Evolutionary conservation across 83 land plant species (phyloP).

Genomic region (Thuja plicata): DNA sequence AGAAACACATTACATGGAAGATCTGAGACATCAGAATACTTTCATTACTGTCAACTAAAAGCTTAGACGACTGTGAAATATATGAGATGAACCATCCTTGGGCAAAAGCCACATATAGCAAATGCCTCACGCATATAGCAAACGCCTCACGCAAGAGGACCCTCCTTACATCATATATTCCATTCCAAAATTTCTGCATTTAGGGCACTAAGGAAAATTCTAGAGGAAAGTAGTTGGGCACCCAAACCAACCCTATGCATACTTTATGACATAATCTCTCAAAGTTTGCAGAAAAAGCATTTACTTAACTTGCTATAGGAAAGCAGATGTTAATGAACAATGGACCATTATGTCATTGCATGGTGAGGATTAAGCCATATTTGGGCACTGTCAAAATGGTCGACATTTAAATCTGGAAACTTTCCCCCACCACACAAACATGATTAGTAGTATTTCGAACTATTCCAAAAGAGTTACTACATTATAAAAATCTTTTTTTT

Average conservation of each 20-base stretch:
- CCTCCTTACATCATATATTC: too few relatives aligned
- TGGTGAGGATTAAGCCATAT: neutral
- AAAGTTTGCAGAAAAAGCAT: too few relatives aligned
- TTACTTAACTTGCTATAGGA: neutral
- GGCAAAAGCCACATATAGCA: neutral
- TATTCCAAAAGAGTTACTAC: neutral
- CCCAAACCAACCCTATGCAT: neutral
- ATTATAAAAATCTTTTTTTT: too few relatives aligned
- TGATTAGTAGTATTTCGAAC: neutral
- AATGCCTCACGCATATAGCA: neutral
- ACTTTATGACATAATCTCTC: neutral
- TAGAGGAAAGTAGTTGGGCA: neutral
- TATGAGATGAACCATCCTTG: neutral
- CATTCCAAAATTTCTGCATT: neutral
- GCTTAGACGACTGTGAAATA: too few relatives aligned
- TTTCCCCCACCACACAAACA: neutral
- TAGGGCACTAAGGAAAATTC: neutral
- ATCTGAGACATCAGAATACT: neutral
- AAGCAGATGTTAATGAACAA: neutral
- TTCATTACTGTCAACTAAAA: neutral
- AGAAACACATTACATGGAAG: neutral
- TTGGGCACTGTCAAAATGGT: neutral
- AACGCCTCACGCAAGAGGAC: neutral
- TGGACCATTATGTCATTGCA: neutral
- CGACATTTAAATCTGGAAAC: neutral